Evolutionary conservation across 371 early-diverging fungal species (phyloP), one percentile per base, ranked within the genome.

Genomic region (Rhizomucor pusillus): DNA sequence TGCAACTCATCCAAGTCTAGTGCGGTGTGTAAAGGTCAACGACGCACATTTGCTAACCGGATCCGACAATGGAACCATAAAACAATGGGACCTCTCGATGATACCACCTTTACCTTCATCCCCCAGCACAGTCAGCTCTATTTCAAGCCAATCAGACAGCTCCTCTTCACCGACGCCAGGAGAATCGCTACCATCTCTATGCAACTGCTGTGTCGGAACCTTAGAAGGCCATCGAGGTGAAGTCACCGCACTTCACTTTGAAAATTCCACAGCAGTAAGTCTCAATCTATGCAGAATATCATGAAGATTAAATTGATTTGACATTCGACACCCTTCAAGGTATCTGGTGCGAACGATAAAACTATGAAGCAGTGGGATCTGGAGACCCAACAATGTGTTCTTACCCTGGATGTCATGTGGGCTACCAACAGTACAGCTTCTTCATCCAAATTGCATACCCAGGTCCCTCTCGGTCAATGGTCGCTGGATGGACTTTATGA

Each of bases 351-450:
- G 7, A 84, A 89, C 29, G 97, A 98, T 74, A 83, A 86, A 59
- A 91, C 94, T 3, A 87, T 94, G 60, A 82, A 86, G 39, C 87
- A 92, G 47, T 98, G 95, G 95, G 93, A 93, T 67, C 50, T 92
- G 58, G 77, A 79, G 44, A 93, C 85, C 34, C 93, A 90, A 33
- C 70, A 77, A 53, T 79, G 80, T 66, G 77, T 86, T 10, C 66
- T 77, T 37, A 80, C 84, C 0, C 66, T 91, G 59, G 89, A 89
- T 57, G 66, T 88, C 5, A 59, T 82, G 51, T 90, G 90, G 90
- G 82, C 85, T 0, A 81, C 78, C 62, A 65, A 73, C 7, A 57
- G 57, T 46, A 24, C 54, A 13, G 37, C 68, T 7, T 62, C 59
- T 22, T 59, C 61, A 1, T 70, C 70, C 56, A 33, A 40, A 18